Evolutionary conservation across 1,284 basidiomycete species (phyloP).

Genomic region (Cutaneotrichosporon sp.): DNA sequence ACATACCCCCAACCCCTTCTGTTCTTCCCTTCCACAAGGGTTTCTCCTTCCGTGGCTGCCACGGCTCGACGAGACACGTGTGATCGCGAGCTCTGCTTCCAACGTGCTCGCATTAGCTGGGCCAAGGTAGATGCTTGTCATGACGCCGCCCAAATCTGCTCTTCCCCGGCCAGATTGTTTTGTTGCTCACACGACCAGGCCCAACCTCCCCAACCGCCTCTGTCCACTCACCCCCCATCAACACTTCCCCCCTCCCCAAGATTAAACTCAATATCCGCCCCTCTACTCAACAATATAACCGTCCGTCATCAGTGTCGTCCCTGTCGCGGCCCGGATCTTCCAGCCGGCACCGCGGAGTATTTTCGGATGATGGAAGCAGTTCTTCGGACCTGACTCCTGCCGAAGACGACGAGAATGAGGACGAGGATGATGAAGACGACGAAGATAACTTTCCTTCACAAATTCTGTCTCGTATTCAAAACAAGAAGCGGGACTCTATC

Average conservation of each 20-base stretch:
- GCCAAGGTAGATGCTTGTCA: slow-evolving; percentile 1
- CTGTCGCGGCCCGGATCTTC: slow-evolving; percentile 13
- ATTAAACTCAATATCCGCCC: slow-evolving; percentile 27
- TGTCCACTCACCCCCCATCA: slow-evolving; percentile 20
- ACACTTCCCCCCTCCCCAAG: slow-evolving; percentile 22
- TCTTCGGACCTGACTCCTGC: slow-evolving; percentile 31
- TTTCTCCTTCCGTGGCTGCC: too few relatives aligned
- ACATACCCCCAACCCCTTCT: neutral
- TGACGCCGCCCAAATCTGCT: slow-evolving; percentile 4
- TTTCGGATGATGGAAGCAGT: slow-evolving; percentile 23
- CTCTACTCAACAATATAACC: slow-evolving; percentile 12
- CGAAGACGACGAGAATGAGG: slow-evolving; percentile 26
- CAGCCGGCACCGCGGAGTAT: slow-evolving; percentile 19
- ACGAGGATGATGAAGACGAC: slow-evolving; percentile 23
- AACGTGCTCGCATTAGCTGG: neutral
- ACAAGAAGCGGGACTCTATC: slow-evolving; percentile 22
- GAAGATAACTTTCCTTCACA: slow-evolving; percentile 16
- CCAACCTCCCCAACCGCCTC: slow-evolving; percentile 26
- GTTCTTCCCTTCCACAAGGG: neutral
- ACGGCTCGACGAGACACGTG: neutral
- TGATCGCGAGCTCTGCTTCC: neutral
- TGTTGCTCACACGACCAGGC: slow-evolving; percentile 30
- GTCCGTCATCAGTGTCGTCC: slow-evolving; percentile 15
- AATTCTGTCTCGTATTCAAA: slow-evolving; percentile 11
- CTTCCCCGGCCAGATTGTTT: neutral